Evolutionary conservation across 2,329 filamentous ascomycete species (phyloP).

Genomic region (Sporothrix mexicana): DNA sequence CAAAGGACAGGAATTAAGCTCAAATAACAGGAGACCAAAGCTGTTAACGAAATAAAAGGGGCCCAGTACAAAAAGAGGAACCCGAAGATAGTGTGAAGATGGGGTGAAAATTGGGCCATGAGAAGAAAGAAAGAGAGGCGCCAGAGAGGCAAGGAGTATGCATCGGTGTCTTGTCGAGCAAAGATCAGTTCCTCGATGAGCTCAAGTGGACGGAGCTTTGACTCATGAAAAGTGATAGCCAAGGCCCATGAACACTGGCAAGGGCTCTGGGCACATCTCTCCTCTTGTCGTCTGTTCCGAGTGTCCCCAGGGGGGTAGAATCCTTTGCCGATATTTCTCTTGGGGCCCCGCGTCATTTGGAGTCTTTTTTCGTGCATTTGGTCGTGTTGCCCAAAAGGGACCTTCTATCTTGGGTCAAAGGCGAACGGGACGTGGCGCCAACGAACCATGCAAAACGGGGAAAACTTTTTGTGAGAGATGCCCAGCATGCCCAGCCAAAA

Average conservation of each 20-base stretch:
- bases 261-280: too few relatives aligned
- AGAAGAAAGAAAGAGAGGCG: too few relatives aligned
- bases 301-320: not conserved
- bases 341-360: not conserved
- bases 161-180: not conserved
- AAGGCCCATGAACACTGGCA: not conserved
- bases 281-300: too few relatives aligned
- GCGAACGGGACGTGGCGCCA: slow-evolving; percentile 15
- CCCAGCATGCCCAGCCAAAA: not conserved
- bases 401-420: slow-evolving; percentile 22
- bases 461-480: too few relatives aligned
- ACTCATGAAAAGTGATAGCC: not conserved
- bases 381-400: not conserved
- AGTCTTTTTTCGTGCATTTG: not conserved
- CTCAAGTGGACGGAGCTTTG: too few relatives aligned
- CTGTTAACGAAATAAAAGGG: not conserved
- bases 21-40: slow-evolving; percentile 2
- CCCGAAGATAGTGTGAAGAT: not conserved
- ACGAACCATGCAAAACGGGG: slow-evolving; percentile 6
- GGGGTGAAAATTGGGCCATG: too few relatives aligned
- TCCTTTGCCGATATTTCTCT: not conserved
- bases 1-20: not conserved
- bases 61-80: not conserved
- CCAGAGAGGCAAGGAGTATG: not conserved
- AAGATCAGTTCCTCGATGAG: not conserved